phyloP scores from a whole-genome alignment of 2,329 filamentous ascomycete species.

The Didymella glomerata region DNA sequence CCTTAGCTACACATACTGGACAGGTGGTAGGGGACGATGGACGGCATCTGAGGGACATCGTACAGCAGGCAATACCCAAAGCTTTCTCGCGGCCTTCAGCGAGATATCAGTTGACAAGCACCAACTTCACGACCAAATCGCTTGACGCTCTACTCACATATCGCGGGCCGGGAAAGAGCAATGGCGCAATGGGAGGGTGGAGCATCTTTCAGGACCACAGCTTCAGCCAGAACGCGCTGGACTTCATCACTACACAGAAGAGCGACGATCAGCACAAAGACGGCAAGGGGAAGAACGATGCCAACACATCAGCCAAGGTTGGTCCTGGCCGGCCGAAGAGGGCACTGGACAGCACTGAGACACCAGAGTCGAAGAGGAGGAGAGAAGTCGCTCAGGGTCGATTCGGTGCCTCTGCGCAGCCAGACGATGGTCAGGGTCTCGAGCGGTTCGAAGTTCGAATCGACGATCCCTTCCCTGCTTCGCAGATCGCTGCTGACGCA shows the following conservation, averaged over 20 bases:
- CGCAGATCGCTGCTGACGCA: constrained; percentile 14
- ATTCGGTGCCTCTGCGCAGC: constrained; percentile 66
- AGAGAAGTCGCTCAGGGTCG: constrained; percentile 70
- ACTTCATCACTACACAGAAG: constrained; percentile 51
- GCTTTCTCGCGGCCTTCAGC: constrained; percentile 78
- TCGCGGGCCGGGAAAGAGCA: constrained; percentile 73
- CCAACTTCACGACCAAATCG: constrained; percentile 74
- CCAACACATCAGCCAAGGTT: constrained; percentile 29
- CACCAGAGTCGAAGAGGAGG: constrained; percentile 62
- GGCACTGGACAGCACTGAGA: constrained; percentile 35
- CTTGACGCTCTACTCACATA: constrained; percentile 73
- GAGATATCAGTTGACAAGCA: constrained; percentile 73
- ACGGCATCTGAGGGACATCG: constrained; percentile 71
- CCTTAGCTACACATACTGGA: constrained; percentile 55
- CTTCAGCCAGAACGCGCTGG: constrained; percentile 60
- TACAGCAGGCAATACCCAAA: constrained; percentile 82
- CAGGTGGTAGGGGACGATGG: constrained; percentile 46
- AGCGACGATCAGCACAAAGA: constrained; percentile 32
- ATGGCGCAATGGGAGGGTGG: constrained; percentile 80
- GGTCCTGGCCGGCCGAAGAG: constrained; percentile 42
- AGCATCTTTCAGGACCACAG: constrained; percentile 75
- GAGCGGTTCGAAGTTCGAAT: constrained; percentile 61
- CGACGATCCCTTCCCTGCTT: constrained; percentile 54
- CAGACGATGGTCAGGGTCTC: constrained; percentile 39
- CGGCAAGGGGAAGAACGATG: constrained; percentile 3